Conservation (phyloP, 192 early-diverging fungal species). For the Umbelopsis sp. region DNA sequence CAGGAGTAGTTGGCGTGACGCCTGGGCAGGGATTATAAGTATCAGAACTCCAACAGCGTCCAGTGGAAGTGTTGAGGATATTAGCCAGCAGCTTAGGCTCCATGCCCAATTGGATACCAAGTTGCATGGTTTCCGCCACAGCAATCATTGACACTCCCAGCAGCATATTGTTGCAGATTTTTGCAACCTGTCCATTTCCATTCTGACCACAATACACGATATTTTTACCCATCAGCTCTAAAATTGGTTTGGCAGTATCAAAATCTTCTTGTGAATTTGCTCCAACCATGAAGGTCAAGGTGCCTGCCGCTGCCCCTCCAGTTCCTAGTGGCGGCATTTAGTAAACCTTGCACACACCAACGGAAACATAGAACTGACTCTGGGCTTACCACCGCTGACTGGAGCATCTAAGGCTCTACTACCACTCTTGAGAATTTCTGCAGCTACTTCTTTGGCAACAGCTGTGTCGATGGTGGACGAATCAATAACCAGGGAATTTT, state of each 20-base stretch:
- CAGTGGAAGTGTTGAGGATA: conserved; percentile 89
- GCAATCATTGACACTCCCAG: conserved; percentile 95
- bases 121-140: conserved; percentile 88
- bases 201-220: conserved; percentile 82
- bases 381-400: conserved; percentile 81
- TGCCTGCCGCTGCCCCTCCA: conserved; percentile 83
- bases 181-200: conserved; percentile 90
- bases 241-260: conserved; percentile 60
- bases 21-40: conserved; percentile 91
- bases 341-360: background rate
- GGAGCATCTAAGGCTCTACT: conserved; percentile 86
- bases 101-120: conserved; percentile 87
- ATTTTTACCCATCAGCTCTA: conserved; percentile 86
- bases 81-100: conserved; percentile 80
- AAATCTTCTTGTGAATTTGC: conserved; percentile 59
- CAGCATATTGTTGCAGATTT: conserved; percentile 98
- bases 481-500: conserved; percentile 73
- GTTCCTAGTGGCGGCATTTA: conserved; percentile 53
- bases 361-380: background rate
- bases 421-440: conserved; percentile 59
- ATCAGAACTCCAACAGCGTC: conserved; percentile 93
- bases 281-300: conserved; percentile 97
- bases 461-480: conserved; percentile 91
- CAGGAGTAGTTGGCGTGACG: conserved; percentile 77
- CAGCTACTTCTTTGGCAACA: conserved; percentile 74